Conservation (phyloP, 2,329 filamentous ascomycete genomes). For the Colletotrichum kahawae region DNA sequence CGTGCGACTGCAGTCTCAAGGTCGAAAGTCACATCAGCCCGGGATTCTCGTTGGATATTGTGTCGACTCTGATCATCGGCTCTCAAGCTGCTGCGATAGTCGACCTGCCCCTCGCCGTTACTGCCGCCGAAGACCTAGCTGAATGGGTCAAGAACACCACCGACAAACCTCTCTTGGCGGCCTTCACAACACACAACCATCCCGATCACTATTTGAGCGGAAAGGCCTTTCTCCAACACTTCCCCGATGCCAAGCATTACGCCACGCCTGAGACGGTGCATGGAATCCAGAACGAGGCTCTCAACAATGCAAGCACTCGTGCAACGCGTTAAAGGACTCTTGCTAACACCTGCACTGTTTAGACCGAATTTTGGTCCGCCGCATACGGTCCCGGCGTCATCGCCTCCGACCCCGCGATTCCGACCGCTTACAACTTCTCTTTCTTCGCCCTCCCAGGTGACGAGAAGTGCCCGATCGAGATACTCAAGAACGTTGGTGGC, state of each 20-base stretch:
- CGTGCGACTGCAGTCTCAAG: neutral
- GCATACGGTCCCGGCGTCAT: neutral
- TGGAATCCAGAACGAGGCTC: neutral
- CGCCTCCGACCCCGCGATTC: neutral
- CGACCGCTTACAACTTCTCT: constrained; percentile 9
- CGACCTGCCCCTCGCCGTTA: constrained; percentile 8
- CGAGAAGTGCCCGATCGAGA: constrained; percentile 1
- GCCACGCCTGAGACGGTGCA: neutral
- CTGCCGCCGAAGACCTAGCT: neutral
- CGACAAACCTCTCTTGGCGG: constrained; percentile 7
- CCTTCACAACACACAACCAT: constrained; percentile 3
- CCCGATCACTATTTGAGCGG: constrained; percentile 17
- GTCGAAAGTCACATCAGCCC: neutral
- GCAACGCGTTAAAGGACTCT: neutral
- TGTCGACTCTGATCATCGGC: constrained; percentile 9
- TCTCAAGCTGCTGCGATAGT: constrained; percentile 4
- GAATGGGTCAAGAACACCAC: constrained; percentile 10
- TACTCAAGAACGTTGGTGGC: neutral
- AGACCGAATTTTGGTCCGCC: neutral
- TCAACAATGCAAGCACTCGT: neutral
- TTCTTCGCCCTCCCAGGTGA: constrained; percentile 11
- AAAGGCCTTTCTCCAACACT: neutral
- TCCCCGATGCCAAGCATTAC: constrained; percentile 9
- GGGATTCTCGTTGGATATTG: constrained; percentile 3
- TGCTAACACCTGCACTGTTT: neutral